Base-by-base conservation (phyloP, 179 eudicot genomes). In the Beta macrorhiza region DNA sequence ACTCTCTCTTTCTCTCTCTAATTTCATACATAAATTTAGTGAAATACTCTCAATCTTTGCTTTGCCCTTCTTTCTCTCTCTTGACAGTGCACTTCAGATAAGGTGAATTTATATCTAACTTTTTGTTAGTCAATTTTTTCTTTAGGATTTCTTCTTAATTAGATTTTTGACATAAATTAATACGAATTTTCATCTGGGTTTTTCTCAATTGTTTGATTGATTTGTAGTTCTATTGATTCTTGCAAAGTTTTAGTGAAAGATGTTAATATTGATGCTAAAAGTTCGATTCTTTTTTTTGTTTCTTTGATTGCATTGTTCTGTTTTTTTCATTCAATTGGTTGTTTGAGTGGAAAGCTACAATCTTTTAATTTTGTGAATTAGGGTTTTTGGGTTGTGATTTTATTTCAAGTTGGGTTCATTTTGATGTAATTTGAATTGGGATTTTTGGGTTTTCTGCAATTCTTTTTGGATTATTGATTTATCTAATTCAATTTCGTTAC, bases 1-100 rank as follows among this genome's bases (percentile, higher is more conserved):
- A 81, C 80, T 61, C 72, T 59, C 82, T 55, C 77, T 77, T 53
- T 76, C 69, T 64, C 56, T 80, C 70, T 72, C 78, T 80, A n/a
- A 70, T 59, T 78, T 49, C 9, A 49, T 49, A 8, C 52, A 49
- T 49, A 49, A 49, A 49, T 49, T 5, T 32, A 32, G 37, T 32
- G 9, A 49, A 45, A 61, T 25, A 44, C 4, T 71, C 68, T 45
- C 57, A 45, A 79, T 42, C 58, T 32, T 32, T 32, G 37, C 37
- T 32, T 32, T 32, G 37, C 37, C 37, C 37, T 45, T 11, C 32
- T 70, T 19, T 71, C n/a, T 62, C 44, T 58, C 76, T 77, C 53
- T n/a, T 32, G 63, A 80, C 81, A 74, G 13, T 81, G 78, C 78
- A 37, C 84, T 80, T 67, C 51, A 53, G 69, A 77, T 80, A 64